phyloP scores from a whole-genome alignment of 768 basidiomycete species.

The Cystofilobasidium bisporidii region DNA sequence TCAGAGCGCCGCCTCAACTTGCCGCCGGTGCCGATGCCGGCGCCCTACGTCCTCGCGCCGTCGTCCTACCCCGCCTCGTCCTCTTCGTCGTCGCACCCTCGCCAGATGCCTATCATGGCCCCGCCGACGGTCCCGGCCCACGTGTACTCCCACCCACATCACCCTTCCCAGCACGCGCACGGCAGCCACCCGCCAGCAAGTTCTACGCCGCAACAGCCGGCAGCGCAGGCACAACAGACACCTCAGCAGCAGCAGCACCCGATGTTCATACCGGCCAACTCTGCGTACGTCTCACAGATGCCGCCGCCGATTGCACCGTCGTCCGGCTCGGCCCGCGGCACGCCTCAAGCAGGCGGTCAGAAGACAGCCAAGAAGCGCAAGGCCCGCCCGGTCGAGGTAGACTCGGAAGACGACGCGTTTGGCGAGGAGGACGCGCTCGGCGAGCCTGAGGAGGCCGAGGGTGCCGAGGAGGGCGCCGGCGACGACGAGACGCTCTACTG shows the following conservation, averaged over 20 bases:
- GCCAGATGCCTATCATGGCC: neutral
- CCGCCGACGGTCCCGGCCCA: neutral
- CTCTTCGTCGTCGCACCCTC: neutral
- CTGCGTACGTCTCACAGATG: constrained; percentile 3
- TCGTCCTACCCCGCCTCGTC: neutral
- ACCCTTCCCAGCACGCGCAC: neutral
- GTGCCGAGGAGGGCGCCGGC: constrained; percentile 21
- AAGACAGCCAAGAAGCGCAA: neutral
- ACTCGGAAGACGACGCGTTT: constrained; percentile 12
- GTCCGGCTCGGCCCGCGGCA: neutral
- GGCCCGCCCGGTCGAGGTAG: neutral
- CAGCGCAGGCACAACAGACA: no score
- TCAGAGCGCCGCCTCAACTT: constrained; percentile 18
- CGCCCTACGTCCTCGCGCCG: neutral
- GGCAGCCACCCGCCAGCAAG: neutral
- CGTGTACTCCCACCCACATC: neutral
- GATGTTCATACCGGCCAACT: neutral
- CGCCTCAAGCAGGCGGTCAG: neutral
- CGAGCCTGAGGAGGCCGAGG: constrained; percentile 7
- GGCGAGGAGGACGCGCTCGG: constrained; percentile 4
- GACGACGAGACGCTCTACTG: constrained; percentile 27
- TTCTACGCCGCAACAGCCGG: neutral
- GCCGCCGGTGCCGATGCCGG: constrained; percentile 5
- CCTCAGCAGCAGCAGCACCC: neutral
- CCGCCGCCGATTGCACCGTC: neutral